These are phyloP conservation scores for Penicillium sp. DNA, from an alignment of 2,329 filamentous ascomycete genomes.

Conservation along the genomic window DNA sequence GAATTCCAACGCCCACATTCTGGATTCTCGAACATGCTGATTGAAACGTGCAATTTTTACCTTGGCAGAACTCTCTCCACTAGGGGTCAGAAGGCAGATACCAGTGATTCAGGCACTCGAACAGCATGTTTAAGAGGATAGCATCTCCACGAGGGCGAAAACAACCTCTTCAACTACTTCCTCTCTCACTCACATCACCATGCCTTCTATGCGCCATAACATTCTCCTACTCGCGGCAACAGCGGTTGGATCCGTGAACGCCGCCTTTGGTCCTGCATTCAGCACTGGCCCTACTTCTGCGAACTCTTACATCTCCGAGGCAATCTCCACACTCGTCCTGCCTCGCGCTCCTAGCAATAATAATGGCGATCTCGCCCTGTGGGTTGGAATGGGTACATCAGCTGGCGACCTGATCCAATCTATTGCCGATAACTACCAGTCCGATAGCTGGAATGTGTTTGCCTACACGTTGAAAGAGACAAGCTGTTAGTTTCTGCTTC, in stretches of 20 bases:
- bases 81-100: neutral
- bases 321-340: conserved; percentile 47
- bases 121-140: neutral
- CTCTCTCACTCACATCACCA: neutral
- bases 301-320: conserved; percentile 46
- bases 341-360: conserved; percentile 40
- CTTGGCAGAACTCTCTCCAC: neutral
- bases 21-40: neutral
- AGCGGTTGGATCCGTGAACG: conserved; percentile 15
- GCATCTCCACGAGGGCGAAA: neutral
- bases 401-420: conserved; percentile 51
- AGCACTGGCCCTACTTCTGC: conserved; percentile 46
- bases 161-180: neutral
- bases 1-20: neutral
- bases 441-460: conserved; percentile 43
- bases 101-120: neutral
- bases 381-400: conserved; percentile 52
- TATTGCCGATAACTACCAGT: conserved; percentile 43
- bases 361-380: conserved; percentile 44
- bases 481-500: conserved; percentile 6
- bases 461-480: conserved; percentile 26
- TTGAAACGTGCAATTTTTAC: neutral
- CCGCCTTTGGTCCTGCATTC: conserved; percentile 39
- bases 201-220: conserved; percentile 14
- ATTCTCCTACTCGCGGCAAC: conserved; percentile 18